phyloP scores from a whole-genome alignment of 768 basidiomycete genomes.

The Clathrus columnatus region DNA sequence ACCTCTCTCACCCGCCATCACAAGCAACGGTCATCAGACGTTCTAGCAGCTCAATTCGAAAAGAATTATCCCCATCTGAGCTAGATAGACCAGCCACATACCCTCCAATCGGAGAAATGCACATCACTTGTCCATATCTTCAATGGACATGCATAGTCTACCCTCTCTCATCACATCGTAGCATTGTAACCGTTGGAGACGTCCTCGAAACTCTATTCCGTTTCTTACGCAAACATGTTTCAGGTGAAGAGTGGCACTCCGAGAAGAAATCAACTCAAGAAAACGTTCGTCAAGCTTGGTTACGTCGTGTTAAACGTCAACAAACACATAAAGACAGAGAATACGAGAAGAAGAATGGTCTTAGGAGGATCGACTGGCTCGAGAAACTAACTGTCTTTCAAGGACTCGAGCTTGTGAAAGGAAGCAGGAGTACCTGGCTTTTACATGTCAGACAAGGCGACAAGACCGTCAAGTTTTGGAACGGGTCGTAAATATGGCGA shows the following conservation, averaged over 20 bases:
- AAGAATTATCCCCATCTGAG: neutral
- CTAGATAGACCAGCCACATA: neutral
- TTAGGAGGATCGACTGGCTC: constrained; percentile 12
- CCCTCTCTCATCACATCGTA: neutral
- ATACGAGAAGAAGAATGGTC: constrained; percentile 7
- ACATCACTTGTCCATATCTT: constrained; percentile 7
- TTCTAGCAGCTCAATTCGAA: neutral
- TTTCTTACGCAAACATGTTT: constrained; percentile 2
- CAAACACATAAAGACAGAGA: constrained; percentile 2
- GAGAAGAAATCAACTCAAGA: neutral
- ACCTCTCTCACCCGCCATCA: constrained; percentile 4
- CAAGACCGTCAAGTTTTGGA: constrained; percentile 10
- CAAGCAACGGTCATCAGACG: neutral
- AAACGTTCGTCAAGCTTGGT: constrained; percentile 3
- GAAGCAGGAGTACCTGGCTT: neutral
- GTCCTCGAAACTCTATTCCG: constrained; percentile 9
- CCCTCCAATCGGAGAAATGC: neutral
- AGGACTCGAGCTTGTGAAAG: constrained; percentile 3
- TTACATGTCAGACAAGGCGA: constrained; percentile 9
- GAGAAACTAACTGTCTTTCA: constrained; percentile 11
- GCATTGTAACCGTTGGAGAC: constrained; percentile 13
- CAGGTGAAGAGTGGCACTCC: constrained; percentile 2
- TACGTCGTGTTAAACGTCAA: constrained; percentile 9
- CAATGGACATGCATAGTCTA: constrained; percentile 9
- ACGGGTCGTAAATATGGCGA: neutral